A percentile compares a stretch with the other conserved stretches of the same genome.
These are phyloP conservation scores for Pulveroboletus sp. DNA, from an alignment of 768 basidiomycete species.

Conservation along the genomic window DNA sequence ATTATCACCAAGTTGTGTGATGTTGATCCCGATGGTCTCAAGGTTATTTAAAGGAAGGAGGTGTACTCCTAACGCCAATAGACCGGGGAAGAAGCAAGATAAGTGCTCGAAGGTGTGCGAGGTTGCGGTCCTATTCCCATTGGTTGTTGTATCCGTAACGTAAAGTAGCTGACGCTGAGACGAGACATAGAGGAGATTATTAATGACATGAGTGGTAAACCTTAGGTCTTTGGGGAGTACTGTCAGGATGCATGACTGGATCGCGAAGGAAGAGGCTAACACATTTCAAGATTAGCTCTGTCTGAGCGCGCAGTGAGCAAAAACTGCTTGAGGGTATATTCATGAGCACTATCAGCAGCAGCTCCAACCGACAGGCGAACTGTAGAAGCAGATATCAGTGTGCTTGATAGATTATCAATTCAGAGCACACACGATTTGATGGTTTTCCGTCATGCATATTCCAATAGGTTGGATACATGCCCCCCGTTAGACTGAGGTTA, in stretches of 20 bases:
- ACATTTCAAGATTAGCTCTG: conserved; percentile 57
- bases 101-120: conserved; percentile 64
- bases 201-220: conserved; percentile 56
- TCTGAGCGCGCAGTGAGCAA: conserved; percentile 62
- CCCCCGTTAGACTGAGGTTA: conserved; percentile 43
- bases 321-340: conserved; percentile 73
- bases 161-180: conserved; percentile 63
- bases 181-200: conserved; percentile 62
- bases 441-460: conserved; percentile 45
- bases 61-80: conserved; percentile 66
- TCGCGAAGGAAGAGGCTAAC: conserved; percentile 35
- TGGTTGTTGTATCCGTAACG: conserved; percentile 48
- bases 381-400: conserved; percentile 3
- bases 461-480: conserved; percentile 65
- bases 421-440: conserved; percentile 38
- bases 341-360: conserved; percentile 68
- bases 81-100: conserved; percentile 73
- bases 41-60: conserved; percentile 55
- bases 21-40: conserved; percentile 42
- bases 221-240: conserved; percentile 45
- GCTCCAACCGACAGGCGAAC: conserved; percentile 57
- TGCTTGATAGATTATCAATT: not conserved
- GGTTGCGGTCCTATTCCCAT: conserved; percentile 30
- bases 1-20: conserved; percentile 32
- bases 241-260: conserved; percentile 3